Base-by-base conservation (phyloP, 2,329 filamentous ascomycete genomes). In the Clarireedia paspali region DNA sequence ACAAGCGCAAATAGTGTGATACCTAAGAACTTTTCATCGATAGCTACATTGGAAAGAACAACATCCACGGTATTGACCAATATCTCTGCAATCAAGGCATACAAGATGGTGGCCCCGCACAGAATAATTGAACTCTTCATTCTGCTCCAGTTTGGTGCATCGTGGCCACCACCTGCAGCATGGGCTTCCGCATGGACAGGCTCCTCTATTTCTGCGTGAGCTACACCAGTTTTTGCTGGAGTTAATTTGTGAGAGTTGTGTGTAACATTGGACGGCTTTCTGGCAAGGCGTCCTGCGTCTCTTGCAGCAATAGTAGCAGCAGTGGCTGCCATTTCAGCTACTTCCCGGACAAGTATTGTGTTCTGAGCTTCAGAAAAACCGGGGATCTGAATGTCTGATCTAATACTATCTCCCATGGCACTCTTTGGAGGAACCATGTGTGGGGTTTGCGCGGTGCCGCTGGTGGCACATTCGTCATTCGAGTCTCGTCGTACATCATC, bases 91-190 rank as follows among this genome's bases (percentile, higher is more conserved):
- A 99, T 95, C 39, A 97, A 76, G n/a, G 95, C 94, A 70, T 99
- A 99, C 12, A 96, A 79, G 14, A 97, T 67, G 0, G 94, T 99
- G 3, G 95, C 92, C 1, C 83, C 86, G 62, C 97, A 83, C 12
- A 99, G 77, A 57, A 99, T 92, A 47, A 96, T 77, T 2, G 90
- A 81, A 76, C 90, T 96, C 80, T 97, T 97, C 53, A 80, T 82
- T 59, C 91, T 85, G 66, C 92, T 89, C 94, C 94, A 99, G 70
- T 99, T 99, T 4, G 94, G 94, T n/a, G 94, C 94, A 71, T 99
- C 94, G 66, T 99, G 95, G 0, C 92, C 91, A 47, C 88, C 89
- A 52, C 74, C 74, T 52, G 59, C 63, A 26, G 69, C 72, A 46
- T 77, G 73, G 26, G 72, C 72, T 38, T 66, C 70, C n/a, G 58